Base-by-base conservation (phyloP, 306 rosid genomes). In the Trifolium pratense region DNA sequence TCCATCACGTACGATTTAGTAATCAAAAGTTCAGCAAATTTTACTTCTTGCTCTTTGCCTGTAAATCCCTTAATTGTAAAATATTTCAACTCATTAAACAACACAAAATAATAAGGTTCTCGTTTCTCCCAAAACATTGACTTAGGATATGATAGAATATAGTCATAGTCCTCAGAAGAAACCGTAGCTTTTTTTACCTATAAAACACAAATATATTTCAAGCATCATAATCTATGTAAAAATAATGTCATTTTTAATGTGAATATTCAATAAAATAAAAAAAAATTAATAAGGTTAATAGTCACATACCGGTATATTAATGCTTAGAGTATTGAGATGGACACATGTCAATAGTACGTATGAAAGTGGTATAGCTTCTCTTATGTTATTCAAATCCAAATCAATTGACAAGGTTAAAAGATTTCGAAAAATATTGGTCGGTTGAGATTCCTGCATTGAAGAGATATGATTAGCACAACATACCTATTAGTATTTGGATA, bases 301-400 rank as follows among this genome's bases (percentile, higher is more conserved):
- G 13, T 34, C 6, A 66, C 75, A 26, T 58, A 76, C 76, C 37
- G 61, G 75, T 48, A 53, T 7, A n/a, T 36, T 71, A 42, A 81
- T 59, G 20, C 76, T 32, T 17, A 81, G 71, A 65, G 40, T 58
- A 1, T 66, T 0, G 3, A 76, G 70, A 21, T 12, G 7, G 57
- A 10, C 0, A 11, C 75, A 81, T 1, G 61, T 46, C 3, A 1
- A 4, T 32, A 81, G 16, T 16, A 69, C 7, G 46, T 40, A 29
- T 1, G 62, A 71, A 14, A 71, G 66, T 10, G 67, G 45, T 6
- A 64, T 0, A 4, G 3, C 23, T 45, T 73, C 74, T 14, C 70
- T 63, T 25, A 29, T 49, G 32, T 49, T 59, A 32, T 80, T 80
- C 65, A 80, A 57, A 56, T 80, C 78, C 65, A 80, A 64, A 4